phyloP scores from a whole-genome alignment of 352 stramenopile genomes.

The Pythium monospermum region DNA sequence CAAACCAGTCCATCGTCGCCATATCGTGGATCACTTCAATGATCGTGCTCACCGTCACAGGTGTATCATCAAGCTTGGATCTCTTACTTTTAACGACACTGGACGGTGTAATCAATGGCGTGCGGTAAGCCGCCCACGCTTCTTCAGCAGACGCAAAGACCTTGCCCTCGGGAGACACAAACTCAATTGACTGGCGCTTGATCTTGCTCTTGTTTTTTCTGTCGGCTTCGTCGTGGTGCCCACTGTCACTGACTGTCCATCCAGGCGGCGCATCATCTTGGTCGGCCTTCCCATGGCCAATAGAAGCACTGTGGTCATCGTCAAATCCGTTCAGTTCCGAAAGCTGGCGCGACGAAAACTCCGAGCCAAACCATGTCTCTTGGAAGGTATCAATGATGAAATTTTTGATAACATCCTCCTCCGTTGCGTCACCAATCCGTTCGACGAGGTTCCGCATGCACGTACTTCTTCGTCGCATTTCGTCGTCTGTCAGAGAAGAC shows the following conservation, averaged over 20 bases:
- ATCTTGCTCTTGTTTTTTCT: not conserved
- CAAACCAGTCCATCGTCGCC: conserved; percentile 67
- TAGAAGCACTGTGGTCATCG: conserved; percentile 23
- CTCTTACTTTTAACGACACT: conserved; percentile 61
- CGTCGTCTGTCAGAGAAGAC: conserved; percentile 17
- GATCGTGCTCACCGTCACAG: conserved; percentile 57
- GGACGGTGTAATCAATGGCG: conserved; percentile 44
- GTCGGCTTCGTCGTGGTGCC: not conserved
- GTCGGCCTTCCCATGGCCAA: no score
- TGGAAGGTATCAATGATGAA: conserved; percentile 85
- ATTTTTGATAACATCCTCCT: conserved; percentile 79
- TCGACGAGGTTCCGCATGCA: conserved; percentile 78
- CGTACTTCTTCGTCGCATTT: conserved; percentile 47
- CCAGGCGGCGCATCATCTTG: conserved; percentile 37
- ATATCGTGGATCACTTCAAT: conserved; percentile 76
- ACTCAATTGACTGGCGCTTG: conserved; percentile 19
- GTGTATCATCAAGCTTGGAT: conserved; percentile 58
- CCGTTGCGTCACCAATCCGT: conserved; percentile 57
- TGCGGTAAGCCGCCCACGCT: conserved; percentile 57
- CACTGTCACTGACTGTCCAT: conserved; percentile 31
- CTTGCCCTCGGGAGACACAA: conserved; percentile 55
- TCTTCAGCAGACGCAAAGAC: conserved; percentile 43
- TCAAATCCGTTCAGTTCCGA: conserved; percentile 32
- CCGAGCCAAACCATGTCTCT: conserved; percentile 79
- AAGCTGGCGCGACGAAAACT: conserved; percentile 40